Evolutionary conservation across 345 rosid genomes (phyloP).

Genomic region (Linum lewisii): DNA sequence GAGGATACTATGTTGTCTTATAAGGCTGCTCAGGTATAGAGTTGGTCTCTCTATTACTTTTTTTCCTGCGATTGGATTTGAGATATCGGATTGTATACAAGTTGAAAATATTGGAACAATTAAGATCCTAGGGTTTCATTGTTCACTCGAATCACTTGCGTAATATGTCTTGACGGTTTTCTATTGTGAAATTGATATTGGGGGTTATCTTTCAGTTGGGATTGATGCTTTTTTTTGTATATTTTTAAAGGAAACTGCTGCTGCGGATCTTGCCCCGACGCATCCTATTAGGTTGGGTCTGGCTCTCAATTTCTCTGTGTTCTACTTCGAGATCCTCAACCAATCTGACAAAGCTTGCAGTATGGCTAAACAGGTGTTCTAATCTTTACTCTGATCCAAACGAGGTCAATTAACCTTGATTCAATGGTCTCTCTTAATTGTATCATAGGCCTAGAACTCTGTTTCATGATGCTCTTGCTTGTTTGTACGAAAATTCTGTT

Average conservation of each 20-base stretch:
- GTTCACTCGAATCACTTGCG: no score
- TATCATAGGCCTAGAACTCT: background rate
- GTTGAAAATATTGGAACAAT: background rate
- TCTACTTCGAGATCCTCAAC: conserved; percentile 84
- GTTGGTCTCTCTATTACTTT: background rate
- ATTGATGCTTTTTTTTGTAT: background rate
- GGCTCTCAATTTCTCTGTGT: conserved; percentile 81
- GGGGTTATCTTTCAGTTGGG: background rate
- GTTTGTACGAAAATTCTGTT: background rate
- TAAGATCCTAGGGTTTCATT: background rate
- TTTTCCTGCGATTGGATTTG: background rate
- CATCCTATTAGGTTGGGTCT: conserved; percentile 86
- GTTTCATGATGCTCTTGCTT: background rate
- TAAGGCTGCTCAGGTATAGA: conserved; percentile 79
- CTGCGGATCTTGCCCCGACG: conserved; percentile 76
- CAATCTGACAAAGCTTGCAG: conserved; percentile 86
- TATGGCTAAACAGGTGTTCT: conserved; percentile 82
- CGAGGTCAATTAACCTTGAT: background rate
- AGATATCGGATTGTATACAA: background rate
- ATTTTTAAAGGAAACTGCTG: conserved; percentile 48
- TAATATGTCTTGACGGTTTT: no score
- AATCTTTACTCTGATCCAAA: background rate
- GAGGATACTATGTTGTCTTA: conserved; percentile 92
- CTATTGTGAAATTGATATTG: background rate
- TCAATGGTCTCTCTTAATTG: background rate